Base-by-base conservation (phyloP, 2,329 filamentous ascomycete species). In the Tolypocladium guangdongense region DNA sequence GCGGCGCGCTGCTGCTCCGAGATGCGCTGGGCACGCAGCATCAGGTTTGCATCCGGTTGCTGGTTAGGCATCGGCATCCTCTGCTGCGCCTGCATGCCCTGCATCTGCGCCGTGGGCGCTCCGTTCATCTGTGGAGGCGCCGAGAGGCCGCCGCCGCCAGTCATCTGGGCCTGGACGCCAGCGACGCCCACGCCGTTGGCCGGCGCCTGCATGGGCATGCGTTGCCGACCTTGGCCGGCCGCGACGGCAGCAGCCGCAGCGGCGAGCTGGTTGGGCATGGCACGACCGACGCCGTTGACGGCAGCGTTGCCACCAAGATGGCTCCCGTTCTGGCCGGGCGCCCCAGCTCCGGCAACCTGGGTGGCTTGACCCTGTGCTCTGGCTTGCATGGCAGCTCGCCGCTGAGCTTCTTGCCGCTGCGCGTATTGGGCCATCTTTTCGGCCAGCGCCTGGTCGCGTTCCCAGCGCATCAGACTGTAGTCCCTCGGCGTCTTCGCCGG, bases 381-480 rank as follows among this genome's bases (percentile, higher is more conserved):
- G 57, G 72, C 74, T 70, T 78, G 71, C 54, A 75, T 61, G 38
- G 72, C 71, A 61, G 71, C 71, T 69, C 78, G 74, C 65, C 80
- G 72, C 57, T 78, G 73, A 56, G 71, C 69, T 61, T 87, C 77
- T 65, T 87, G 83, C 54, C 86, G 80, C 59, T 77, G 75, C 51
- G 75, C 72, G 58, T 74, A 75, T 57, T 77, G 73, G 50, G 75
- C 72, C 73, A 84, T 76, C 63, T 79, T 78, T 65, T 85, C 81
- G 22, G 77, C 77, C 54, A 85, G 63, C 58, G 78, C 77, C 64
- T 91, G 78, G 61, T 97, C 92, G 46, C 89, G 83, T 64, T 97
- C 92, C 71, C 87, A 86, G 61, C 93, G 90, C 64, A 96, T 78
- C 51, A 88, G 79, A 64, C 91, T 96, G 66, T 96, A 96, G 60